Evolutionary conservation across 768 basidiomycete genomes (phyloP).

Genomic region (Boletus sp.): DNA sequence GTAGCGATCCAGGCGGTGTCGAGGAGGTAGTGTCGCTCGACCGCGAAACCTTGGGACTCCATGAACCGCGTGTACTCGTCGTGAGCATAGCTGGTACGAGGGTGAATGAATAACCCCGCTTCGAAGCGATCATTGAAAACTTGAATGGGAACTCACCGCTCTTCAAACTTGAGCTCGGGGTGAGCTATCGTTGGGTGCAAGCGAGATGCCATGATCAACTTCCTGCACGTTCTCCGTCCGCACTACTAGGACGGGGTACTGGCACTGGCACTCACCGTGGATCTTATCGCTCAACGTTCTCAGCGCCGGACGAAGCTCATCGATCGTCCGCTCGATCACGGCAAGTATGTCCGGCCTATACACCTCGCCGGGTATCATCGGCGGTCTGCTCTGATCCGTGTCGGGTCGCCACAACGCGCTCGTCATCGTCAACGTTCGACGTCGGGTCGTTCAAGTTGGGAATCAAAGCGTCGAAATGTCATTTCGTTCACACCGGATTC

Average conservation of each 20-base stretch:
- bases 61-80: conserved; percentile 68
- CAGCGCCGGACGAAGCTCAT: conserved; percentile 51
- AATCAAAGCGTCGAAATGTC: too few species aligned
- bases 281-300: conserved; percentile 68
- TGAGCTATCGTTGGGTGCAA: conserved; percentile 42
- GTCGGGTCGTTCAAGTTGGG: too few species aligned
- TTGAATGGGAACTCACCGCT: conserved; percentile 34
- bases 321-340: conserved; percentile 45
- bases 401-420: conserved; percentile 40
- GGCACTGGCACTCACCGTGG: conserved; percentile 43
- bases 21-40: conserved; percentile 59
- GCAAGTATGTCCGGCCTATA: conserved; percentile 59
- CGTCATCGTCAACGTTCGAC: too few species aligned
- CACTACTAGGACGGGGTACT: too few species aligned
- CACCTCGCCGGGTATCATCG: conserved; percentile 28
- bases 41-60: conserved; percentile 60
- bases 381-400: conserved; percentile 16
- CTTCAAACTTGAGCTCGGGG: conserved; percentile 63
- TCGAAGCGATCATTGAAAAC: too few species aligned
- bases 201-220: too few species aligned
- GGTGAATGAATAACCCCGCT: background rate
- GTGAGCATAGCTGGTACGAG: conserved; percentile 57
- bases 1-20: conserved; percentile 80
- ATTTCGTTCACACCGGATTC: too few species aligned
- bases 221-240: too few species aligned